A percentile compares a stretch with the other conserved stretches of the same genome.
These are phyloP conservation scores for Aureobasidium pullulans DNA, from an alignment of 2,329 filamentous ascomycete genomes.

Conservation along the genomic window DNA sequence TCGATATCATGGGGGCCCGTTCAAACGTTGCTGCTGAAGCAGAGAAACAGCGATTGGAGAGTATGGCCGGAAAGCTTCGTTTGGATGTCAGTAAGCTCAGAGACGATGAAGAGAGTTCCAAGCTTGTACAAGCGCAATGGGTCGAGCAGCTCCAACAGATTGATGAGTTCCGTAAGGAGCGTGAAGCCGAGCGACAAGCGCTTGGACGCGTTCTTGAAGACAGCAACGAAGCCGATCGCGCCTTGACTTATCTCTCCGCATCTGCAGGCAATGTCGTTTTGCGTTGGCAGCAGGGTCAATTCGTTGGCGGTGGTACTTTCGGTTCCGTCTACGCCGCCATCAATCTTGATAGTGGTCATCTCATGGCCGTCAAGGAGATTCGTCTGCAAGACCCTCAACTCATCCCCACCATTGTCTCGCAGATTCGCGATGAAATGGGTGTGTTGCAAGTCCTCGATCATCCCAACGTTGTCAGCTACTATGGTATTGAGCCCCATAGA, in stretches of 20 bases:
- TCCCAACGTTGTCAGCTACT: constrained; percentile 95
- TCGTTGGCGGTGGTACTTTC: constrained; percentile 93
- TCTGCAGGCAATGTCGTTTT: constrained; percentile 92
- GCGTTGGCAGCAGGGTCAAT: constrained; percentile 98
- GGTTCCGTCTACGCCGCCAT: constrained; percentile 96
- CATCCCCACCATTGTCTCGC: constrained; percentile 85
- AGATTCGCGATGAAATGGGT: constrained; percentile 95
- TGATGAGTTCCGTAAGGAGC: constrained; percentile 69
- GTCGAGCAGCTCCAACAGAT: constrained; percentile 65
- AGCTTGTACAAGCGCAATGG: constrained; percentile 67
- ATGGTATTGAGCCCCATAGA: constrained; percentile 93
- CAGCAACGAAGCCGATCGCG: constrained; percentile 91
- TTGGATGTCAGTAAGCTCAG: constrained; percentile 67
- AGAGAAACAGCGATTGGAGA: constrained; percentile 81
- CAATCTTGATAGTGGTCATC: constrained; percentile 88
- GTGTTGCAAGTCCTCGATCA: constrained; percentile 93
- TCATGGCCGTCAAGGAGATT: constrained; percentile 99
- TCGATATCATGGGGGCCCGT: constrained; percentile 96
- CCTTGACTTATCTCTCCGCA: constrained; percentile 85
- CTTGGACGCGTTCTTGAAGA: constrained; percentile 88
- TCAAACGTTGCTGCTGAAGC: constrained; percentile 89
- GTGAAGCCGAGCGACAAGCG: constrained; percentile 76
- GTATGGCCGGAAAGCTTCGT: constrained; percentile 66
- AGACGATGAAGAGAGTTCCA: constrained; percentile 79
- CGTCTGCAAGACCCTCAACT: constrained; percentile 92